phyloP scores from a whole-genome alignment of 2,329 filamentous ascomycete genomes.

The Parafenestella ontariensis region DNA sequence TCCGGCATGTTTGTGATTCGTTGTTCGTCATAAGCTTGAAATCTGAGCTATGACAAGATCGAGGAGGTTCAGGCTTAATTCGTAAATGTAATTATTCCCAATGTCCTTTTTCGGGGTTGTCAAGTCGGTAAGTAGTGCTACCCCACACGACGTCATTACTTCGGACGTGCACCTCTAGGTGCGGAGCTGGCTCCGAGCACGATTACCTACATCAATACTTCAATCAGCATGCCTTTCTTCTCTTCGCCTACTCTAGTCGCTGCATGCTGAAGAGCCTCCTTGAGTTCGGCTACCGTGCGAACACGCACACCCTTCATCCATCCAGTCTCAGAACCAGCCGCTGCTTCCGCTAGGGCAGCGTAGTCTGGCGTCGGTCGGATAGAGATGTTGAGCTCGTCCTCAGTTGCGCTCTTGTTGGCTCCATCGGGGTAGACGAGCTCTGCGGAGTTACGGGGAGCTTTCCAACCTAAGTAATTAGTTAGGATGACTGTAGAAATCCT shows the following conservation, averaged over 20 bases:
- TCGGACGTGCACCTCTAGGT: no score
- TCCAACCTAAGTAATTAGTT: conserved; percentile 57
- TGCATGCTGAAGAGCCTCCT: not conserved
- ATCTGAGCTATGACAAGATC: not conserved
- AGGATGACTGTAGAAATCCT: no score
- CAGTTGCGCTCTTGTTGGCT: conserved; percentile 61
- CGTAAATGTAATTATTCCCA: not conserved
- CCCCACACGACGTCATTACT: conserved; percentile 3
- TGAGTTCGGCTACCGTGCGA: conserved; percentile 1
- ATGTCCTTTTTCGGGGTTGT: not conserved
- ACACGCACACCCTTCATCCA: conserved; percentile 17
- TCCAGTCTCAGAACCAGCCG: conserved; percentile 43
- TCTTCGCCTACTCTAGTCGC: not conserved
- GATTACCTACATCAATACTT: no score
- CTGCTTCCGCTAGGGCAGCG: conserved; percentile 66
- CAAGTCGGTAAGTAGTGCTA: not conserved
- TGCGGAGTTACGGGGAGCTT: conserved; percentile 65
- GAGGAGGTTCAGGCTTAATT: not conserved
- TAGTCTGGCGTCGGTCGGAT: conserved; percentile 67
- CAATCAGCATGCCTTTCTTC: conserved; percentile 11
- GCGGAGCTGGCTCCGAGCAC: no score
- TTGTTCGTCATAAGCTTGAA: not conserved
- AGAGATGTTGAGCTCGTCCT: conserved; percentile 69
- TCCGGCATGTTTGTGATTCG: conserved; percentile 23
- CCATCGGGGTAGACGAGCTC: conserved; percentile 67